Evolutionary conservation across 257 asterid genomes (phyloP).

Genomic region (Orobanche coerulescens): DNA sequence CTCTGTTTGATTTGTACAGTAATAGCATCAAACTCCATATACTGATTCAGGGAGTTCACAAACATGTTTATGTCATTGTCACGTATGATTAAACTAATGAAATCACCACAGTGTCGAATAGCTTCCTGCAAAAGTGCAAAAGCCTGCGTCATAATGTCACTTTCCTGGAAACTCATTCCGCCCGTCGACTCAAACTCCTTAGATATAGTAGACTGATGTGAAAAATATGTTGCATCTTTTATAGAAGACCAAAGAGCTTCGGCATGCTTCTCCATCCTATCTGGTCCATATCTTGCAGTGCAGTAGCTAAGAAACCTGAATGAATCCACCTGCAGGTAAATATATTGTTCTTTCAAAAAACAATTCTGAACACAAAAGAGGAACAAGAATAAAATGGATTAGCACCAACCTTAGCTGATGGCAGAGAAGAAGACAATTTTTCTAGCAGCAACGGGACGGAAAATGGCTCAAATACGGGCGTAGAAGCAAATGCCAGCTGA

Average conservation of each 20-base stretch:
- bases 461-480: conserved; percentile 78
- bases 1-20: conserved; percentile 53
- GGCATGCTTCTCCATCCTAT: conserved; percentile 50
- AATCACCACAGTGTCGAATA: conserved; percentile 38
- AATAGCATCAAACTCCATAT: conserved; percentile 37
- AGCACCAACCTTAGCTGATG: conserved; percentile 71
- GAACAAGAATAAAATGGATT: conserved; percentile 5
- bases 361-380: conserved; percentile 11
- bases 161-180: conserved; percentile 56
- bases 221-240: conserved; percentile 53
- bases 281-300: conserved; percentile 58
- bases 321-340: conserved; percentile 70
- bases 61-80: conserved; percentile 61
- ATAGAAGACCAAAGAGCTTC: conserved; percentile 71
- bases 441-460: conserved; percentile 75
- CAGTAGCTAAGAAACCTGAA: conserved; percentile 72
- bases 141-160: conserved; percentile 62
- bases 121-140: conserved; percentile 57
- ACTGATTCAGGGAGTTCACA: conserved; percentile 40
- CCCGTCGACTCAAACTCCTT: conserved; percentile 38
- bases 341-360: conserved; percentile 14
- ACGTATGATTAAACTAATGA: conserved; percentile 42
- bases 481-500: conserved; percentile 86
- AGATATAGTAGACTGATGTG: conserved; percentile 45
- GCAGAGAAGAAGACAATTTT: conserved; percentile 78